Base-by-base conservation (phyloP, 805 yeast genomes). In the Cyberlindnera xishuangbannaensis region DNA sequence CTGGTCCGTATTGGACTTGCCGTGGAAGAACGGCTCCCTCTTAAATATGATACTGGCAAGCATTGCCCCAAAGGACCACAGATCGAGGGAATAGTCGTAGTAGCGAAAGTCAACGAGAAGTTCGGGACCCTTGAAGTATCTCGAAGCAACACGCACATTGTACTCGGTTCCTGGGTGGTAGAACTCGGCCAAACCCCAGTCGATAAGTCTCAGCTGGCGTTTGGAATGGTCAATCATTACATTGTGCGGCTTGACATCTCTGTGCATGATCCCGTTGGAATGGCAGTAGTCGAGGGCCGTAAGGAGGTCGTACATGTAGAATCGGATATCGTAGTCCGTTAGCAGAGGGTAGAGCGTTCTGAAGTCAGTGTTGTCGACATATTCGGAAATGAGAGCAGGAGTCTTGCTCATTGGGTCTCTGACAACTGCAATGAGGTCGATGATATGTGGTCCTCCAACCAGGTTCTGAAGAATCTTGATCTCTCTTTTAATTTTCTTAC, bases 161-260 rank as follows among this genome's bases (percentile, higher is more conserved):
- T 84, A 87, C 46, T 85, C 94, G 31, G 82, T 83, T 5, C 90
- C 92, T 3, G 83, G 80, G 54, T 87, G 95, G 59, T 87, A 87
- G 53, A 83, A 87, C 56, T 87, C 96, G 7, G 95, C 95, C 40
- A 87, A 63, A 12, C 96, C 96, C 96, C 96, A 87, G 62, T 87
- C 96, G 44, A 87, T 87, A 36, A 87, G 71, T 48, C 90, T 71
- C 51, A 87, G 62, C 25, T 65, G 62, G 45, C 69, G 71, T 33
- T 60, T 53, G 28, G 67, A 62, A 41, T 86, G 95, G 59, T 87
- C 95, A 47, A 86, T 86, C 95, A 86, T 86, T 27, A 86, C 85
- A 53, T 86, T 86, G 58, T 86, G 95, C 9, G 95, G 95, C 56
- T 86, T 86, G 31, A 86, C 95, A 59, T 86, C 96, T 55, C 96